These are phyloP conservation scores for Neonectria sp. DNA, from an alignment of 2,329 filamentous ascomycete species.

Conservation along the genomic window DNA sequence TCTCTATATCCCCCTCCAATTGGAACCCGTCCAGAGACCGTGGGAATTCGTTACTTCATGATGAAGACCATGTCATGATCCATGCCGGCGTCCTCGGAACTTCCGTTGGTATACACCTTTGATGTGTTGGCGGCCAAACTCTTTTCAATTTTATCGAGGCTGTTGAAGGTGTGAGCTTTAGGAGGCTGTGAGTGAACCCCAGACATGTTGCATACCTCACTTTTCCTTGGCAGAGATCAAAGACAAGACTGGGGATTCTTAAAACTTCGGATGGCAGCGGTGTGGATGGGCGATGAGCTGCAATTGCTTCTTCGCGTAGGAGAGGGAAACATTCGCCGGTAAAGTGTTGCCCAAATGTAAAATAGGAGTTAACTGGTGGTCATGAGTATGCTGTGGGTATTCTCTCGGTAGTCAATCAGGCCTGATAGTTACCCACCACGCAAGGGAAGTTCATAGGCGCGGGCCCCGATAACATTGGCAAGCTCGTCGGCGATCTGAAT, in stretches of 20 bases:
- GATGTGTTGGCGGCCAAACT: slow-evolving; percentile 39
- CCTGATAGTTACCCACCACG: slow-evolving; percentile 39
- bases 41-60: slow-evolving; percentile 41
- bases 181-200: neutral
- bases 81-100: slow-evolving; percentile 34
- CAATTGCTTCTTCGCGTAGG: slow-evolving; percentile 41
- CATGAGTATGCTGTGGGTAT: slow-evolving; percentile 32
- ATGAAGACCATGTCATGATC: slow-evolving; percentile 48
- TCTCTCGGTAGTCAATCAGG: slow-evolving; percentile 13
- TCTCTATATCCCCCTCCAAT: slow-evolving; percentile 45
- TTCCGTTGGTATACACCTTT: slow-evolving; percentile 36
- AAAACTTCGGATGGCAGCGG: slow-evolving; percentile 40
- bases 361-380: slow-evolving; percentile 44
- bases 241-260: slow-evolving; percentile 44
- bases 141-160: slow-evolving; percentile 44
- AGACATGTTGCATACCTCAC: slow-evolving; percentile 37
- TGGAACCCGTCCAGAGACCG: slow-evolving; percentile 39
- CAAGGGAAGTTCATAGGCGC: slow-evolving; percentile 46
- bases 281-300: slow-evolving; percentile 42
- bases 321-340: slow-evolving; percentile 46
- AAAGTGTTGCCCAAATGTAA: slow-evolving; percentile 47
- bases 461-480: slow-evolving; percentile 41
- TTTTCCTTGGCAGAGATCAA: slow-evolving; percentile 43
- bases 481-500: slow-evolving; percentile 47
- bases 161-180: slow-evolving; percentile 33